Percentiles rank a stretch among this genome's conserved stretches.
These are phyloP conservation scores for Bipolaris victoriae DNA, from an alignment of 2,329 filamentous ascomycete species.

Conservation along the genomic window DNA sequence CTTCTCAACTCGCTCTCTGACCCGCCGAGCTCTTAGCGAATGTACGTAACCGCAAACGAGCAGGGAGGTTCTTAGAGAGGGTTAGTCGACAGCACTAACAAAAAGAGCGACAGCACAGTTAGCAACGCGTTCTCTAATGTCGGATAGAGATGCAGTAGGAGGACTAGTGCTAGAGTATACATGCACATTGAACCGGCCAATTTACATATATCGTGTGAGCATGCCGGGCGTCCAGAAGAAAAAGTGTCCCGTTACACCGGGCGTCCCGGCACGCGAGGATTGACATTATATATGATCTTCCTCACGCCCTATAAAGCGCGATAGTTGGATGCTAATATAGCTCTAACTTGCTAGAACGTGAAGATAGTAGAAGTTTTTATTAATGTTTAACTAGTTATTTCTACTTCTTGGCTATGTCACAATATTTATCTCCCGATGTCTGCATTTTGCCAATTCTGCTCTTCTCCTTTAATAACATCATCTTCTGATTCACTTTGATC, in stretches of 20 bases:
- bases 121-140: background rate
- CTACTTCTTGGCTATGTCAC: conserved; percentile 5
- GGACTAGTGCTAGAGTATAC: background rate
- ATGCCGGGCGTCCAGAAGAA: background rate
- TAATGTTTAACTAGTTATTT: conserved; percentile 1
- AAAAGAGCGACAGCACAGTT: background rate
- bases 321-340: too few relatives aligned
- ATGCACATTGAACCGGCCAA: background rate
- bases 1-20: background rate
- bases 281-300: too few relatives aligned
- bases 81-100: background rate
- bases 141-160: background rate
- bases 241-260: background rate
- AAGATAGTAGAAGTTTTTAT: conserved; percentile 1
- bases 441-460: conserved; percentile 11
- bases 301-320: too few relatives aligned
- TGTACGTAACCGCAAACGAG: background rate
- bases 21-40: background rate
- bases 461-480: conserved; percentile 8
- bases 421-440: conserved; percentile 10
- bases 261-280: background rate
- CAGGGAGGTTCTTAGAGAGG: background rate
- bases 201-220: background rate
- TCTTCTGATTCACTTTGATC: conserved; percentile 8
- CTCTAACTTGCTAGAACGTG: background rate